Base-by-base conservation (phyloP, 495 filamentous ascomycete species). In the Pyrenopolyporus hunteri region DNA sequence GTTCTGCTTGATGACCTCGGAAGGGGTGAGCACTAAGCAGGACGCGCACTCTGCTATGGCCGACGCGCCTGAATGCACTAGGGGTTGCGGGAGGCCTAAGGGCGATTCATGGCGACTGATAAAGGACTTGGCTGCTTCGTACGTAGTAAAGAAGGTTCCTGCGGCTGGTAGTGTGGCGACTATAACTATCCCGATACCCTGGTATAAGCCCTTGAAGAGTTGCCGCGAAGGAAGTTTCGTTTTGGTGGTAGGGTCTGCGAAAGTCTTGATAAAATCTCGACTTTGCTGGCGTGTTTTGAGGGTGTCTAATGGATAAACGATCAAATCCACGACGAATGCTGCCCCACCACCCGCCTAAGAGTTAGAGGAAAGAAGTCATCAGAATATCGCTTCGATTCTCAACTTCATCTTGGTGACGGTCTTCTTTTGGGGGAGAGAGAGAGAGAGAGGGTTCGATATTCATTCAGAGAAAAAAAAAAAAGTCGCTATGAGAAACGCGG, bases 1-100 rank as follows among this genome's bases (percentile, higher is more conserved):
- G 73, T 96, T 96, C 63, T 96, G 92, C 75, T 97, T 97, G 31
- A 96, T 79, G 6, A 96, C 90, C 70, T 97, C 92, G 31, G 92
- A 89, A 0, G 93, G 93, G 0, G 92, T 93, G 33, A 96, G 82
- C 45, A 97, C 88, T 22, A 87, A 75, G 68, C 93, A 96, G 4
- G 90, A 91, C 2, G 91, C 89, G 50, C 90, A 80, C 69, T 96
- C 92, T 0, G 84, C 92, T 19, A 81, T 71, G 4, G 84, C 86
- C 10, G 91, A 94, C 20, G 92, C 87, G 26, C 85, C 68, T 35
- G 85, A 80, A 65, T 95, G 86, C 47, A 89, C 79, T 8, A 88
- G 37, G 0, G 91, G 85, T 37, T 77, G 75, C 6, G 89, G 88
- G 8, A 90, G 70, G 19, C 71, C 70, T 19, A 71, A 53, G 9